Conservation (phyloP, 2,329 filamentous ascomycete species). For the Fusarium sp. region DNA sequence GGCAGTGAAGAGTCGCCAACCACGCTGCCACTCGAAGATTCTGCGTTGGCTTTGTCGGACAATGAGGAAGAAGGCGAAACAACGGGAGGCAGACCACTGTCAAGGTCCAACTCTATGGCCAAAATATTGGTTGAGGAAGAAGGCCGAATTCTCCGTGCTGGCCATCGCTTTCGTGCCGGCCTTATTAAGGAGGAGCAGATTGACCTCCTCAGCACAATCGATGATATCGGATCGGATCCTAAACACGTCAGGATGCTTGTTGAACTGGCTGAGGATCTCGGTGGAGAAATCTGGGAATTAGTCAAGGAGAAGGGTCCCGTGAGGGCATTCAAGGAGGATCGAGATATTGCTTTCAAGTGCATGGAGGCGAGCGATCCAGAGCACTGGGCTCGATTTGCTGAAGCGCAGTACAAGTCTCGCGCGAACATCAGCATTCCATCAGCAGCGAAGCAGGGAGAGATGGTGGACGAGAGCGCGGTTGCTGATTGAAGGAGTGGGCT, state of each 20-base stretch:
- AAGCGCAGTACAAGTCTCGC: slow-evolving; percentile 67
- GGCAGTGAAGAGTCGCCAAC: slow-evolving; percentile 35
- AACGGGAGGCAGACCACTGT: slow-evolving; percentile 53
- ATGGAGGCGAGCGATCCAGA: slow-evolving; percentile 71
- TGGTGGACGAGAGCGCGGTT: slow-evolving; percentile 54
- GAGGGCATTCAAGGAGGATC: slow-evolving; percentile 68
- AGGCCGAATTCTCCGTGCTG: slow-evolving; percentile 63
- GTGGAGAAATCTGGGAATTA: slow-evolving; percentile 66
- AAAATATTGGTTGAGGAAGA: slow-evolving; percentile 66
- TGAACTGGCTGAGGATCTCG: slow-evolving; percentile 70
- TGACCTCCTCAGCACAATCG: slow-evolving; percentile 58
- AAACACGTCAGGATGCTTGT: slow-evolving; percentile 63
- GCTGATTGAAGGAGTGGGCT: slow-evolving; percentile 46
- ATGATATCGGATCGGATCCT: slow-evolving; percentile 61
- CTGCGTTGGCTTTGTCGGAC: slow-evolving; percentile 55
- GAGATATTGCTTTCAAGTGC: slow-evolving; percentile 57
- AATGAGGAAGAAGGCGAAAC: slow-evolving; percentile 60
- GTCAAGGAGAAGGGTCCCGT: slow-evolving; percentile 68
- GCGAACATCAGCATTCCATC: slow-evolving; percentile 57
- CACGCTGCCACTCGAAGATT: slow-evolving; percentile 44
- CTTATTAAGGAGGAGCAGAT: slow-evolving; percentile 63
- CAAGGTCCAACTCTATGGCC: slow-evolving; percentile 64
- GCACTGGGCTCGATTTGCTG: slow-evolving; percentile 70
- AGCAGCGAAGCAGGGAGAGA: slow-evolving; percentile 39
- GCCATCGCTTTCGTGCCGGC: slow-evolving; percentile 64